Conservation (phyloP, 2,329 filamentous ascomycete genomes). For the Botrytis fragariae region DNA sequence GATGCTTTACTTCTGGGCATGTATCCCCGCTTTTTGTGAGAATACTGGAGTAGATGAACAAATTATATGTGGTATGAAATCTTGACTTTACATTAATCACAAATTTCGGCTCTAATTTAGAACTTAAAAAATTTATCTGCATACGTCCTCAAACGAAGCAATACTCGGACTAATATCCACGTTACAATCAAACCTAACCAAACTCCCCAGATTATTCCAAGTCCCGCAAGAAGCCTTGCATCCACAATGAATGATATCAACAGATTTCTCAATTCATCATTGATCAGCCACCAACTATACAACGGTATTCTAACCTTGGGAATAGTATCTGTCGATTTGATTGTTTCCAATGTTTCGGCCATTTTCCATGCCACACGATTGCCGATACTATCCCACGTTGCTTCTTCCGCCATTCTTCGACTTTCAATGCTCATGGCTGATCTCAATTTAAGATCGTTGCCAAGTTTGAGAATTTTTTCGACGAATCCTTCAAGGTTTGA, state of each 20-base stretch:
- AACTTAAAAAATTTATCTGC: constrained; percentile 21
- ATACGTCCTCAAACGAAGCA: constrained; percentile 22
- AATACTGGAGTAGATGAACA: background rate
- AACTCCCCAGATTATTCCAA: constrained; percentile 34
- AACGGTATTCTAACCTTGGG: constrained; percentile 23
- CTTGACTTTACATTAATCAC: background rate
- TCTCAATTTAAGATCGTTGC: constrained; percentile 46
- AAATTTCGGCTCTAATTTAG: background rate
- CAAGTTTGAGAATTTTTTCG: constrained; percentile 49
- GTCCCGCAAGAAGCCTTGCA: constrained; percentile 27
- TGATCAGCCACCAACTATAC: constrained; percentile 31
- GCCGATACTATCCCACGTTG: constrained; percentile 71
- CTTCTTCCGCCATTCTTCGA: constrained; percentile 57
- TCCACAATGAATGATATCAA: constrained; percentile 27
- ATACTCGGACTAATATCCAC: constrained; percentile 32
- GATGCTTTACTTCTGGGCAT: background rate
- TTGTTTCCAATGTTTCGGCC: constrained; percentile 41
- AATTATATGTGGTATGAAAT: background rate
- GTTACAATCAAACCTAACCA: constrained; percentile 35
- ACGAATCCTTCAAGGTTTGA: constrained; percentile 60
- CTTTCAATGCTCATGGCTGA: constrained; percentile 47
- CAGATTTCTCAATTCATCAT: constrained; percentile 25
- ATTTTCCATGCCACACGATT: constrained; percentile 66
- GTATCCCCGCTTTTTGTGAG: too few species aligned
- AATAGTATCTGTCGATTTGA: background rate